Evolutionary conservation across 495 filamentous ascomycete species (phyloP).

Genomic region (Chaetomium tenue): DNA sequence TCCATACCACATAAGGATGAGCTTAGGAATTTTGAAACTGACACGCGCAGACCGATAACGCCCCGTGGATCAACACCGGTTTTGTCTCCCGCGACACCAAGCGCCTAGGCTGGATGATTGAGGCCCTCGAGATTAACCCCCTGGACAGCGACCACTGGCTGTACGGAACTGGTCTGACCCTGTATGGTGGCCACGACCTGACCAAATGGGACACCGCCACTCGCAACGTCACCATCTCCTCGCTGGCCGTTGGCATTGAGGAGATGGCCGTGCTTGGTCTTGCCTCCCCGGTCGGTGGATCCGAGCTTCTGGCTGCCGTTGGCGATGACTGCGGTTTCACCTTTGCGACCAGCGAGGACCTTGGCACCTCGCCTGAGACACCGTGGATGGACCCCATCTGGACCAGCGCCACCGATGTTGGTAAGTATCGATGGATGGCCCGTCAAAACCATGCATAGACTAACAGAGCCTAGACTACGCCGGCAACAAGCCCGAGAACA

Average conservation of each 20-base stretch:
- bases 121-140: conserved; percentile 59
- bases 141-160: conserved; percentile 60
- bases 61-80: conserved; percentile 50
- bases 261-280: conserved; percentile 56
- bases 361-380: conserved; percentile 48
- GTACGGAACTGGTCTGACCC: conserved; percentile 56
- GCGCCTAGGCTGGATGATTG: conserved; percentile 63
- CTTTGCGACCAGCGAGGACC: conserved; percentile 39
- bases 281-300: conserved; percentile 51
- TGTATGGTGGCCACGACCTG: conserved; percentile 54
- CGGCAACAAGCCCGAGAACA: conserved; percentile 50
- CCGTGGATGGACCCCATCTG: conserved; percentile 53
- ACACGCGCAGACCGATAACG: conserved; percentile 36
- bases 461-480: conserved; percentile 49
- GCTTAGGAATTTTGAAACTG: conserved; percentile 22
- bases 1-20: not conserved
- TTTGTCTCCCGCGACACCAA: conserved; percentile 49
- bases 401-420: conserved; percentile 49
- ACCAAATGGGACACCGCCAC: conserved; percentile 49
- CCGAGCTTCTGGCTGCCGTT: conserved; percentile 55
- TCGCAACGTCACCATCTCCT: conserved; percentile 51
- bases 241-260: conserved; percentile 59
- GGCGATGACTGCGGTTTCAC: conserved; percentile 61
- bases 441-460: not conserved
- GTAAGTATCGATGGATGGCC: conserved; percentile 19